Conservation (phyloP, 768 basidiomycete genomes). For the Termitomyces sp. region DNA sequence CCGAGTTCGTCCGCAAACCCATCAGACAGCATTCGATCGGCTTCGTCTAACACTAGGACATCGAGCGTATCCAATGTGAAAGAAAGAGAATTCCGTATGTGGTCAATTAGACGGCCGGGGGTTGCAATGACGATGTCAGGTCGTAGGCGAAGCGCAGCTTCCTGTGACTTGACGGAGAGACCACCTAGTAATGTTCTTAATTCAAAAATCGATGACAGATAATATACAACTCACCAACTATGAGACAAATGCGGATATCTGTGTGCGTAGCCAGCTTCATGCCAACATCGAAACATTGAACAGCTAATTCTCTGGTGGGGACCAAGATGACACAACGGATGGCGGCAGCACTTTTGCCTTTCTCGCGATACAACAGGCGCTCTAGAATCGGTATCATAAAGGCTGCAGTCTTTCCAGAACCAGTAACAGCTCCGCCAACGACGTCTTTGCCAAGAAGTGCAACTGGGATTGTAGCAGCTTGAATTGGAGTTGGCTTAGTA, state of each 20-base stretch:
- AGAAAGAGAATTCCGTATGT: slow-evolving; percentile 90
- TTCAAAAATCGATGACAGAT: background rate
- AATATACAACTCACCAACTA: slow-evolving; percentile 61
- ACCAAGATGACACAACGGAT: slow-evolving; percentile 89
- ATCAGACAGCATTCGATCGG: slow-evolving; percentile 94
- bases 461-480: slow-evolving; percentile 89
- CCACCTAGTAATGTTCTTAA: slow-evolving; percentile 55
- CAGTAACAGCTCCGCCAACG: slow-evolving; percentile 93
- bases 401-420: slow-evolving; percentile 97
- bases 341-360: slow-evolving; percentile 79
- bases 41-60: slow-evolving; percentile 93
- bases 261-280: slow-evolving; percentile 80
- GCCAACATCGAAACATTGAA: slow-evolving; percentile 93
- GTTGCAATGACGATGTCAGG: slow-evolving; percentile 97
- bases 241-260: slow-evolving; percentile 86
- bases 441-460: slow-evolving; percentile 94
- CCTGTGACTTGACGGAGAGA: slow-evolving; percentile 89
- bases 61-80: slow-evolving; percentile 92
- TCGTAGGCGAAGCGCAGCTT: slow-evolving; percentile 73
- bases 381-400: slow-evolving; percentile 95
- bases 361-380: slow-evolving; percentile 87
- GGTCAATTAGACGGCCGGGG: slow-evolving; percentile 96
- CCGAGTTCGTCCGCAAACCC: slow-evolving; percentile 93
- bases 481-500: slow-evolving; percentile 88
- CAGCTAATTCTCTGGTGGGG: slow-evolving; percentile 93